Conservation (phyloP, 768 basidiomycete genomes). For the Boletus rufocinnamomeus region DNA sequence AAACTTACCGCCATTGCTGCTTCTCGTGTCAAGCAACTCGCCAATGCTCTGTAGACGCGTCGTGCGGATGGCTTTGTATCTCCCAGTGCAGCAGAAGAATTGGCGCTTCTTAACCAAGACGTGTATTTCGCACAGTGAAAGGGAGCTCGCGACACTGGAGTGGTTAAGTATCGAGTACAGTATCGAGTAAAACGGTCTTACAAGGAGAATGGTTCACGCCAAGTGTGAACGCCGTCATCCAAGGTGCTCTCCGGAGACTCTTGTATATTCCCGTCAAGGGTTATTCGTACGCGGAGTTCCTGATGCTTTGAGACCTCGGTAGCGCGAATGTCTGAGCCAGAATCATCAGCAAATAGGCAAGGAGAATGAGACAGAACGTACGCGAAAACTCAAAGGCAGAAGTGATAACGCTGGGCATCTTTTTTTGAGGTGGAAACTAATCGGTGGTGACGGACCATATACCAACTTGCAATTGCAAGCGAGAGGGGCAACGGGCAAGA, state of each 20-base stretch:
- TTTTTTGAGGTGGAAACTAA: conserved; percentile 10
- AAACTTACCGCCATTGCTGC: conserved; percentile 30
- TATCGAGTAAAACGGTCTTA: conserved; percentile 10
- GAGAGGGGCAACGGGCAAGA: conserved; percentile 37
- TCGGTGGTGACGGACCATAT: conserved; percentile 19
- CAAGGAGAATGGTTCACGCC: conserved; percentile 35
- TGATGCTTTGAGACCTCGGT: conserved; percentile 25
- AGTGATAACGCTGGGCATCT: conserved; percentile 22
- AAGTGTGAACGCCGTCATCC: conserved; percentile 28
- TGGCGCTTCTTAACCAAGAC: conserved; percentile 30
- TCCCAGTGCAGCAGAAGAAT: conserved; percentile 31
- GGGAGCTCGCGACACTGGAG: conserved; percentile 18
- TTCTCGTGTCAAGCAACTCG: conserved; percentile 31
- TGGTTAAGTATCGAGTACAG: conserved; percentile 12
- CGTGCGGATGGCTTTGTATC: conserved; percentile 31
- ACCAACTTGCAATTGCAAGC: conserved; percentile 28
- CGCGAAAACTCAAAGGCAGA: conserved; percentile 30
- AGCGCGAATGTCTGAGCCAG: conserved; percentile 24
- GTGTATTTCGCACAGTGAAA: conserved; percentile 32
- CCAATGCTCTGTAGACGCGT: conserved; percentile 29
- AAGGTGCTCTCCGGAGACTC: conserved; percentile 32
- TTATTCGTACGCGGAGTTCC: conserved; percentile 29
- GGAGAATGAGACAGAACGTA: conserved; percentile 9
- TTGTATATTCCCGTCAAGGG: conserved; percentile 31
- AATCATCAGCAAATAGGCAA: conserved; percentile 1